These are phyloP conservation scores for Allantophomopsis cytisporea DNA, from an alignment of 2,329 filamentous ascomycete species.

Conservation along the genomic window DNA sequence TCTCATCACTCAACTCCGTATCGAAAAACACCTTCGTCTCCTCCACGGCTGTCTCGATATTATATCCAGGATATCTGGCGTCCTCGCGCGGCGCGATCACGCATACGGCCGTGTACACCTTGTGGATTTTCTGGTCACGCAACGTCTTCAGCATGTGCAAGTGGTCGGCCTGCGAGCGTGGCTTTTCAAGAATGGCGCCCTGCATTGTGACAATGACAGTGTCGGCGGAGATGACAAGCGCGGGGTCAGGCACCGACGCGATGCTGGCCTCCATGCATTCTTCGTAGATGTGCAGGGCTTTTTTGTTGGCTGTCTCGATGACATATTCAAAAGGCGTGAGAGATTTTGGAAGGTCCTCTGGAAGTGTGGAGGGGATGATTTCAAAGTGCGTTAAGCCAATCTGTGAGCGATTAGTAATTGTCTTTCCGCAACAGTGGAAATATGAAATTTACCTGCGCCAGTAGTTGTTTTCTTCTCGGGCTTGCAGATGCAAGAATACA, in stretches of 20 bases:
- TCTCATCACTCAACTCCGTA: slow-evolving; percentile 59
- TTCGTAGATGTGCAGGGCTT: slow-evolving; percentile 57
- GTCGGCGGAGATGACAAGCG: slow-evolving; percentile 78
- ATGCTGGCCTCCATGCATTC: slow-evolving; percentile 23
- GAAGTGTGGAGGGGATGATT: slow-evolving; percentile 67
- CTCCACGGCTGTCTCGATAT: slow-evolving; percentile 67
- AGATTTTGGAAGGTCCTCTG: slow-evolving; percentile 68
- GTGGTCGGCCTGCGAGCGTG: slow-evolving; percentile 68
- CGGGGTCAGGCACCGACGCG: slow-evolving; percentile 45
- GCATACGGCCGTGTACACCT: slow-evolving; percentile 75
- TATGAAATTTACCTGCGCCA: slow-evolving; percentile 44
- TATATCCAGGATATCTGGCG: slow-evolving; percentile 74
- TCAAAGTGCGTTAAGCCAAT: slow-evolving; percentile 74
- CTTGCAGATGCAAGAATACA: slow-evolving; percentile 86
- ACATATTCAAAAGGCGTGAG: slow-evolving; percentile 86
- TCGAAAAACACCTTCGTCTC: slow-evolving; percentile 90
- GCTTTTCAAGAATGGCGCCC: slow-evolving; percentile 84
- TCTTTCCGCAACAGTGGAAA: neutral
- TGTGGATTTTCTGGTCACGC: slow-evolving; percentile 64
- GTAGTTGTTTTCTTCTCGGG: slow-evolving; percentile 68
- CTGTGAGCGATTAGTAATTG: slow-evolving; percentile 24
- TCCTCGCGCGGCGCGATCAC: slow-evolving; percentile 74
- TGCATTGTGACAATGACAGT: slow-evolving; percentile 71
- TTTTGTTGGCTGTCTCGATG: slow-evolving; percentile 69
- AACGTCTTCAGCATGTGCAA: slow-evolving; percentile 71